A percentile compares a stretch with the other conserved stretches of the same genome.
Evolutionary conservation across 805 yeast genomes (phyloP).

Genomic region (Kuraishia piskuri): DNA sequence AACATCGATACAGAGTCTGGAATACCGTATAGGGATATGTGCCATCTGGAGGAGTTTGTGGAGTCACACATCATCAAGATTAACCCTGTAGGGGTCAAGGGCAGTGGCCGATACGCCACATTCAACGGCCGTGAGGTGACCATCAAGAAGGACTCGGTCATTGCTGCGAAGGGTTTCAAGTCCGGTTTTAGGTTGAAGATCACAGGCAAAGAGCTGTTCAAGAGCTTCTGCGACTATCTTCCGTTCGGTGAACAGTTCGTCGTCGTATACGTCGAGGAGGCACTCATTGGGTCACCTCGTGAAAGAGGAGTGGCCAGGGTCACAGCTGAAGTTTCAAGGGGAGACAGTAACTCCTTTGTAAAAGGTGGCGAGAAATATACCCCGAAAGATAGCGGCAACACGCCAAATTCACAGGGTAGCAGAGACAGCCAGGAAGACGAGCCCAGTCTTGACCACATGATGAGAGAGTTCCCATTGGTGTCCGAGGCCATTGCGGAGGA

Average conservation of each 20-base stretch:
- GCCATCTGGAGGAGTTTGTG: slow-evolving; percentile 52
- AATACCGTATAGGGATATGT: slow-evolving; percentile 36
- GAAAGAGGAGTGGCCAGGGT: slow-evolving; percentile 5
- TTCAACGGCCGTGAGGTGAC: slow-evolving; percentile 47
- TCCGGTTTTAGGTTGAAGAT: slow-evolving; percentile 35
- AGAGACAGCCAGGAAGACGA: not conserved
- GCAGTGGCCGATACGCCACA: slow-evolving; percentile 35
- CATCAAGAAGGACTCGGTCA: slow-evolving; percentile 44
- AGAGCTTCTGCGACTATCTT: slow-evolving; percentile 50
- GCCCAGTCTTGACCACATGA: slow-evolving; percentile 27
- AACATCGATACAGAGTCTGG: slow-evolving; percentile 29
- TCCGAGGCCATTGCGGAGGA: slow-evolving; percentile 28
- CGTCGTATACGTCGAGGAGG: slow-evolving; percentile 47
- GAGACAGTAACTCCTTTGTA: not conserved
- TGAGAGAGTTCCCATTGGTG: slow-evolving; percentile 29
- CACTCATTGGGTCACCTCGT: slow-evolving; percentile 37
- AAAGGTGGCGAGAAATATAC: not conserved
- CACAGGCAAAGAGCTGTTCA: slow-evolving; percentile 34
- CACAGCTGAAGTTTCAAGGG: not conserved
- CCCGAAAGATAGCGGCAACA: not conserved
- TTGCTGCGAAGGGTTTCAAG: slow-evolving; percentile 53
- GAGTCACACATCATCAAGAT: slow-evolving; percentile 45
- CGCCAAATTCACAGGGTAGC: not conserved
- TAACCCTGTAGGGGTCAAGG: slow-evolving; percentile 15
- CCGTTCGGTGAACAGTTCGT: slow-evolving; percentile 49